Evolutionary conservation across 2,329 filamentous ascomycete species (phyloP).

Genomic region (Pseudopithomyces maydicus): DNA sequence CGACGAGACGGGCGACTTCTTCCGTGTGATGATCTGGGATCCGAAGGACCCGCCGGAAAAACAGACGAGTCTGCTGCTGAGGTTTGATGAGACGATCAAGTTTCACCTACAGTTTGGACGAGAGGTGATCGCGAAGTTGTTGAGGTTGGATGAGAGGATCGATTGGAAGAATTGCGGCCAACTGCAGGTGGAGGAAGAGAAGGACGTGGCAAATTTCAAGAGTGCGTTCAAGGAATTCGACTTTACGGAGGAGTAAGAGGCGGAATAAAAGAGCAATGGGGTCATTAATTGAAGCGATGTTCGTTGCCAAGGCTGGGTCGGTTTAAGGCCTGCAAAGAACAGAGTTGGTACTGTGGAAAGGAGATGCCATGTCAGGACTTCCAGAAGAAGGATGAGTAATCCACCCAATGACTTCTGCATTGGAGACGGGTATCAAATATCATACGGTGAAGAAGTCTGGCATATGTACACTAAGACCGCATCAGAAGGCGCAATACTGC

Average conservation of each 20-base stretch:
- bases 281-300: too few species aligned
- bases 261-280: too few species aligned
- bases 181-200: constrained; percentile 74
- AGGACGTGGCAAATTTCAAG: constrained; percentile 80
- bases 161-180: constrained; percentile 88
- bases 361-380: too few species aligned
- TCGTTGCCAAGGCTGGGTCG: too few species aligned
- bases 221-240: constrained; percentile 84
- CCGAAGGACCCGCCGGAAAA: constrained; percentile 58
- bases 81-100: constrained; percentile 70
- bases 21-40: constrained; percentile 81
- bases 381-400: too few species aligned
- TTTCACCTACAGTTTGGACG: constrained; percentile 94
- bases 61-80: constrained; percentile 75
- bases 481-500: not conserved
- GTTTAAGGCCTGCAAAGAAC: too few species aligned
- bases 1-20: constrained; percentile 65
- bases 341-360: too few species aligned
- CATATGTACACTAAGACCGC: not conserved
- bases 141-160: constrained; percentile 77
- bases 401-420: too few species aligned
- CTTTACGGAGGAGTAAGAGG: constrained; percentile 61
- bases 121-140: constrained; percentile 83
- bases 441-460: too few species aligned
- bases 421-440: too few species aligned